phyloP scores from a whole-genome alignment of 2,329 filamentous ascomycete genomes.

The Fusarium newnesense region DNA sequence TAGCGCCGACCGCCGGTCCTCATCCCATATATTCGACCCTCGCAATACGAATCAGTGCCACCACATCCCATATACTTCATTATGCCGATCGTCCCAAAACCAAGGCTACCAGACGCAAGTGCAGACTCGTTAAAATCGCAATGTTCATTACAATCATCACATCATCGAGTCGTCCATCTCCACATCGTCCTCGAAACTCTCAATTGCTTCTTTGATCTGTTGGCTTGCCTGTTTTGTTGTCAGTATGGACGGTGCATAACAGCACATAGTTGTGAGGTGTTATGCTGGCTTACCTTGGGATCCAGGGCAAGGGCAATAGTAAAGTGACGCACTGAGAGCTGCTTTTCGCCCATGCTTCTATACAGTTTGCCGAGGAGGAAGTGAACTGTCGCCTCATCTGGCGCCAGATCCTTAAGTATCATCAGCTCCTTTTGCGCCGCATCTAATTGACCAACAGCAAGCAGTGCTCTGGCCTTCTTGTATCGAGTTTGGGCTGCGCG shows the following conservation, averaged over 20 bases:
- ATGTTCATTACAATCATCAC: conserved; percentile 55
- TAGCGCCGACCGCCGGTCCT: conserved; percentile 25
- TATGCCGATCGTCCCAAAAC: conserved; percentile 27
- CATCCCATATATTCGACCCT: conserved; percentile 15
- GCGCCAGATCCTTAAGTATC: conserved; percentile 89
- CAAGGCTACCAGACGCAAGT: conserved; percentile 37
- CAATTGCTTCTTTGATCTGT: conserved; percentile 96
- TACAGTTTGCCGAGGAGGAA: conserved; percentile 91
- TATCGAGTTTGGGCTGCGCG: conserved; percentile 85
- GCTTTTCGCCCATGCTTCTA: conserved; percentile 76
- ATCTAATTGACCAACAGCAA: conserved; percentile 77
- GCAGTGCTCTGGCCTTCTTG: conserved; percentile 89
- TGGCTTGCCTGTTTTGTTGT: conserved; percentile 75
- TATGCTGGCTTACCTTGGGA: conserved; percentile 77
- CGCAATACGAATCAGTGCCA: background rate
- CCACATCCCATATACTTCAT: conserved; percentile 28
- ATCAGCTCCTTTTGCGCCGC: conserved; percentile 84
- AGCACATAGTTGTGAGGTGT: background rate
- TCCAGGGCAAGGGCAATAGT: conserved; percentile 95
- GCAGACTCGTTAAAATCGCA: conserved; percentile 39
- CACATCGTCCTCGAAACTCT: conserved; percentile 85
- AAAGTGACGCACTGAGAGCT: conserved; percentile 89
- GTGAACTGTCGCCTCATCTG: conserved; percentile 95
- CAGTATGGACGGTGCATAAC: background rate
- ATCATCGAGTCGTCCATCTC: conserved; percentile 75